phyloP scores from a whole-genome alignment of 371 early-diverging fungal species.

The Zopfochytrium polystomum region DNA sequence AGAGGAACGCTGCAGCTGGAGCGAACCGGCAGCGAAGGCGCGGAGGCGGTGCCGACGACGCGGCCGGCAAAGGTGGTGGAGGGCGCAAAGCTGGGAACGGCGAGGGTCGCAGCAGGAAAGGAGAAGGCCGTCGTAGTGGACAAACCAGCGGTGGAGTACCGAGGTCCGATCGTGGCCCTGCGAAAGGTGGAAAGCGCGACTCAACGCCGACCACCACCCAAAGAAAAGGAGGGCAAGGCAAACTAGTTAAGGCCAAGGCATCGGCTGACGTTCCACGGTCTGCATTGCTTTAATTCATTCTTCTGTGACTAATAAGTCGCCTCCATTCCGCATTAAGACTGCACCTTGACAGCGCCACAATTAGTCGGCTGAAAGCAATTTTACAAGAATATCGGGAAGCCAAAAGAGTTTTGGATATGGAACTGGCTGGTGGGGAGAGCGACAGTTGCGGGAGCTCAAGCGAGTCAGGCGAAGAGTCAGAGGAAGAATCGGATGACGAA shows the following conservation, averaged over 20 bases:
- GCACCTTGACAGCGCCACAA: constrained; percentile 9
- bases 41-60: background rate
- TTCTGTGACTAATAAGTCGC: too few relatives aligned
- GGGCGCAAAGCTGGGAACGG: constrained; percentile 6
- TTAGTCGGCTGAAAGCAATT: constrained; percentile 15
- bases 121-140: constrained; percentile 14
- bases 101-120: constrained; percentile 4
- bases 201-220: too few relatives aligned
- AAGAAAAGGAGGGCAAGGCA: constrained; percentile 1
- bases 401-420: constrained; percentile 9
- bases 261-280: too few relatives aligned
- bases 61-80: constrained; percentile 15
- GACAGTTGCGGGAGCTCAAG: constrained; percentile 5
- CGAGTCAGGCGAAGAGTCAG: background rate
- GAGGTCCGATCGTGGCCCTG: background rate
- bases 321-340: background rate
- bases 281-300: too few relatives aligned
- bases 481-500: constrained; percentile 14
- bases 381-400: constrained; percentile 14
- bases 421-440: constrained; percentile 8
- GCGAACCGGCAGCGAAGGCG: constrained; percentile 17
- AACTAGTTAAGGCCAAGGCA: too few relatives aligned
- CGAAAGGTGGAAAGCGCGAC: constrained; percentile 15
- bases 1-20: constrained; percentile 7
- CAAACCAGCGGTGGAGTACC: constrained; percentile 4